Conservation (phyloP, 1,284 basidiomycete species). For the Tilletia caries region DNA sequence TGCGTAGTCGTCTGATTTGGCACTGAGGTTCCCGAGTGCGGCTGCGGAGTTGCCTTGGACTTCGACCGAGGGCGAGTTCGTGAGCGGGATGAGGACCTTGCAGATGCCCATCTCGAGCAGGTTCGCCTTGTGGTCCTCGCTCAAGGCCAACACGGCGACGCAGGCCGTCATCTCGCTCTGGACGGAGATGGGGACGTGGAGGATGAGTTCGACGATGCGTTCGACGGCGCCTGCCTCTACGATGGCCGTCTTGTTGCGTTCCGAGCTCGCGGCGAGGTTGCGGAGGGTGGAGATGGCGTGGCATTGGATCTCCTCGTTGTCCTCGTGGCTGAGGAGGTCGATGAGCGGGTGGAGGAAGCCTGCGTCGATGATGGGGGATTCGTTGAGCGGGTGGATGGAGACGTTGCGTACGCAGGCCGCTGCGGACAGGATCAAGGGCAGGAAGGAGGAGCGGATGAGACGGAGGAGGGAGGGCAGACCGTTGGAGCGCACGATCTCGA, state of each 20-base stretch:
- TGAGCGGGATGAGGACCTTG: slow-evolving; percentile 93
- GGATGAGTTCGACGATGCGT: slow-evolving; percentile 91
- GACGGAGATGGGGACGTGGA: slow-evolving; percentile 91
- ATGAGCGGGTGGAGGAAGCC: slow-evolving; percentile 95
- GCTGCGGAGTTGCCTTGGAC: slow-evolving; percentile 99
- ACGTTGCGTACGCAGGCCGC: slow-evolving; percentile 99
- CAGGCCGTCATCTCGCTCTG: slow-evolving; percentile 99
- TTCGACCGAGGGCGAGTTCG: slow-evolving; percentile 91
- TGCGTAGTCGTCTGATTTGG: slow-evolving; percentile 87
- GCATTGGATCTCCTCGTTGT: slow-evolving; percentile 99
- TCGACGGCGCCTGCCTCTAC: slow-evolving; percentile 98
- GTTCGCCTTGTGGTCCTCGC: slow-evolving; percentile 52
- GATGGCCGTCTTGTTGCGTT: slow-evolving; percentile 98
- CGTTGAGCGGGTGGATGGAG: slow-evolving; percentile 96
- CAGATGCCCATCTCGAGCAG: slow-evolving; percentile 97
- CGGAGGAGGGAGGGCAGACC: slow-evolving; percentile 88
- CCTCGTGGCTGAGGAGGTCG: slow-evolving; percentile 90
- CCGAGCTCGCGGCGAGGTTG: slow-evolving; percentile 92
- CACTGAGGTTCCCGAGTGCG: slow-evolving; percentile 92
- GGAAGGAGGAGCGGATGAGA: slow-evolving; percentile 91
- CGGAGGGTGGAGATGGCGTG: slow-evolving; percentile 98
- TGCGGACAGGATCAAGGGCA: slow-evolving; percentile 96
- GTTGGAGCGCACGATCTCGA: slow-evolving; percentile 95
- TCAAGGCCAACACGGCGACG: slow-evolving; percentile 63
- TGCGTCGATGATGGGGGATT: slow-evolving; percentile 98